Evolutionary conservation across 2,329 filamentous ascomycete genomes (phyloP).

Genomic region (Clonostachys chloroleuca): DNA sequence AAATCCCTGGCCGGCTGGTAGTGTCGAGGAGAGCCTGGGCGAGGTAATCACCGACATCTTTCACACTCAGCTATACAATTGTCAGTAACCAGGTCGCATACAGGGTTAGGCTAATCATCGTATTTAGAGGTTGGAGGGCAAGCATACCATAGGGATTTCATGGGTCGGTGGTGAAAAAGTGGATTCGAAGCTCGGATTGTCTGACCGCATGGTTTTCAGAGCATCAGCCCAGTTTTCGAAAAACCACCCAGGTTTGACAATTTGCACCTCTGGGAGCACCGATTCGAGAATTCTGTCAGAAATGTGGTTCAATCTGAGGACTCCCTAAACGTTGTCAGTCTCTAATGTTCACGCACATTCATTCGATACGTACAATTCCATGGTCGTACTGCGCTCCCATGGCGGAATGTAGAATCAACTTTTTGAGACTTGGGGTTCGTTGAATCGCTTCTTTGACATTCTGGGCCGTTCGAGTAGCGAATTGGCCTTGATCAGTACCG

Average conservation of each 20-base stretch:
- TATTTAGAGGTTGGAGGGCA: no score
- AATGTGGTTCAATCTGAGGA: conserved; percentile 14
- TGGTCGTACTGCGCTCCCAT: conserved; percentile 19
- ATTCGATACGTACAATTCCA: conserved; percentile 15
- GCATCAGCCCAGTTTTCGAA: conserved; percentile 11
- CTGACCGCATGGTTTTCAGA: conserved; percentile 10
- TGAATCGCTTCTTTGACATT: conserved; percentile 15
- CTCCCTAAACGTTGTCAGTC: conserved; percentile 11
- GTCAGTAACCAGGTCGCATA: background rate
- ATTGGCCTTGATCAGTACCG: conserved; percentile 12
- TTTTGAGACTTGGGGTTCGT: conserved; percentile 6
- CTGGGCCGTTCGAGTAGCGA: conserved; percentile 12
- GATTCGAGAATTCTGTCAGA: conserved; percentile 11
- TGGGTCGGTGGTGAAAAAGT: conserved; percentile 16
- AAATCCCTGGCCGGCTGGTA: conserved; percentile 3
- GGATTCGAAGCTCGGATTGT: conserved; percentile 16
- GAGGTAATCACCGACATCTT: conserved; percentile 17
- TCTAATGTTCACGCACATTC: no score
- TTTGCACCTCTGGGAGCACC: conserved; percentile 11
- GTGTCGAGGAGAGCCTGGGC: conserved; percentile 12
- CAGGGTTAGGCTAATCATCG: background rate
- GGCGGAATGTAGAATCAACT: conserved; percentile 18
- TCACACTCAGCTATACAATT: conserved; percentile 15
- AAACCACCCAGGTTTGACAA: conserved; percentile 8
- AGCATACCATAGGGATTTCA: conserved; percentile 22